These are phyloP conservation scores for Bolboschoenoplectus hybrid DNA, from an alignment of 202 grass and related monocot species.

Conservation along the genomic window DNA sequence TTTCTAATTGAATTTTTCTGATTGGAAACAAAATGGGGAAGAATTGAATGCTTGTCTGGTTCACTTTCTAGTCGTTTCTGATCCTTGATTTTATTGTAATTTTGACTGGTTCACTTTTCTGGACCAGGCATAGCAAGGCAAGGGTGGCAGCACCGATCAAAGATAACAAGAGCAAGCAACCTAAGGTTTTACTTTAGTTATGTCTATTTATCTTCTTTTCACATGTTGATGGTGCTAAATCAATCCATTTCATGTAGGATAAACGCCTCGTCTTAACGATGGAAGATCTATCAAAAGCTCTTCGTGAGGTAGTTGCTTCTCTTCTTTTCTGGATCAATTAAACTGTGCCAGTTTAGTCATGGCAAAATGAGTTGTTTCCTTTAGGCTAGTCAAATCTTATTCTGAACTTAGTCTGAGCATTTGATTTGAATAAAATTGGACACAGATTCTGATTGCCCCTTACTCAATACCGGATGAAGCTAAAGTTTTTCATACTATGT, in stretches of 20 bases:
- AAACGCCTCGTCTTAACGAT: conserved; percentile 92
- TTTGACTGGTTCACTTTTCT: conserved; percentile 32
- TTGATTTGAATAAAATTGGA: background rate
- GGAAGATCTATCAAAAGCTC: conserved; percentile 98
- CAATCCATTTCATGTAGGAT: conserved; percentile 60
- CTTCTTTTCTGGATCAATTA: background rate
- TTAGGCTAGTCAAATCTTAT: background rate
- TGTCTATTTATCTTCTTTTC: conserved; percentile 6
- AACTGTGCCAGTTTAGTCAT: background rate
- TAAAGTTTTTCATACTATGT: background rate
- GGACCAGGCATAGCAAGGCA: conserved; percentile 87
- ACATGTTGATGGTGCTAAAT: background rate
- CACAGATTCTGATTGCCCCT: background rate
- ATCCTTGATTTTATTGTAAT: conserved; percentile 19
- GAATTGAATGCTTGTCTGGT: background rate
- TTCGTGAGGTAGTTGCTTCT: conserved; percentile 60
- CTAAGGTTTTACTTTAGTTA: conserved; percentile 61
- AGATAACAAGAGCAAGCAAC: conserved; percentile 99
- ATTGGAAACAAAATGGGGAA: background rate
- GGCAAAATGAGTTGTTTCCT: background rate
- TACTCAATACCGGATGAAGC: background rate
- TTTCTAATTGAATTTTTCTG: conserved; percentile 13
- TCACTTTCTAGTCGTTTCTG: background rate
- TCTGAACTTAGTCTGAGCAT: background rate
- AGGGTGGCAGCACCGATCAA: conserved; percentile 90